These are phyloP conservation scores for Sporothrix inflata DNA, from an alignment of 2,329 filamentous ascomycete species.

Conservation along the genomic window DNA sequence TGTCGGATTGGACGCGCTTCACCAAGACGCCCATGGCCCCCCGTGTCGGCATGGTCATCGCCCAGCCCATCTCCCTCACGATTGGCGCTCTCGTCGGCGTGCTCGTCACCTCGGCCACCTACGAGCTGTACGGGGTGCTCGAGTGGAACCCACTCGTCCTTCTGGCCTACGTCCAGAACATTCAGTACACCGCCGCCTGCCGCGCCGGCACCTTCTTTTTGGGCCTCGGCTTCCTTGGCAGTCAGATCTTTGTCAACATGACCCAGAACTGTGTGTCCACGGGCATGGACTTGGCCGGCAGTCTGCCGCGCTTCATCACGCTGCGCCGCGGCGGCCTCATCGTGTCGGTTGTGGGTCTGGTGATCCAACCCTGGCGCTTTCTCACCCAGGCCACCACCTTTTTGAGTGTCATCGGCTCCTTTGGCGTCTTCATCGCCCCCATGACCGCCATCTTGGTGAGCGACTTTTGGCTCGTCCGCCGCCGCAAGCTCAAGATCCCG, in stretches of 20 bases:
- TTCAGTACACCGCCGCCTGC: conserved; percentile 17
- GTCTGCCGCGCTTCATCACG: conserved; percentile 57
- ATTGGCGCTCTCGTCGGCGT: conserved; percentile 15
- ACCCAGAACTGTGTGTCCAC: conserved; percentile 54
- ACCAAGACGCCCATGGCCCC: conserved; percentile 19
- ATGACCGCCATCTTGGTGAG: conserved; percentile 30
- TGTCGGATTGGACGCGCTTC: conserved; percentile 17
- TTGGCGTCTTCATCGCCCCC: conserved; percentile 36
- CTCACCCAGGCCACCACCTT: conserved; percentile 51
- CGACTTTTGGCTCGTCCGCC: conserved; percentile 40
- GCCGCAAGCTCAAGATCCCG: conserved; percentile 42
- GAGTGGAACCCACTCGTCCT: conserved; percentile 19
- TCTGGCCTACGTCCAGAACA: conserved; percentile 6
- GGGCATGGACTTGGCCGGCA: conserved; percentile 59
- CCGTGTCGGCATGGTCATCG: conserved; percentile 19
- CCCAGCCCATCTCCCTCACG: conserved; percentile 11
- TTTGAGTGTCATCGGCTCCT: conserved; percentile 50
- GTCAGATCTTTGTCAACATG: conserved; percentile 38
- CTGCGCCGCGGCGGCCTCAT: conserved; percentile 58
- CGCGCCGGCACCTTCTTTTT: conserved; percentile 18
- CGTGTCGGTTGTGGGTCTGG: conserved; percentile 49
- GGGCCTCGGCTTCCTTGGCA: conserved; percentile 13
- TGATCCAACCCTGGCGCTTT: conserved; percentile 55
- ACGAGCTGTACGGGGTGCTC: conserved; percentile 12
- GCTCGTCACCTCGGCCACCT: conserved; percentile 18